Evolutionary conservation across 306 rosid genomes (phyloP).

Genomic region (Vicia sativa): DNA sequence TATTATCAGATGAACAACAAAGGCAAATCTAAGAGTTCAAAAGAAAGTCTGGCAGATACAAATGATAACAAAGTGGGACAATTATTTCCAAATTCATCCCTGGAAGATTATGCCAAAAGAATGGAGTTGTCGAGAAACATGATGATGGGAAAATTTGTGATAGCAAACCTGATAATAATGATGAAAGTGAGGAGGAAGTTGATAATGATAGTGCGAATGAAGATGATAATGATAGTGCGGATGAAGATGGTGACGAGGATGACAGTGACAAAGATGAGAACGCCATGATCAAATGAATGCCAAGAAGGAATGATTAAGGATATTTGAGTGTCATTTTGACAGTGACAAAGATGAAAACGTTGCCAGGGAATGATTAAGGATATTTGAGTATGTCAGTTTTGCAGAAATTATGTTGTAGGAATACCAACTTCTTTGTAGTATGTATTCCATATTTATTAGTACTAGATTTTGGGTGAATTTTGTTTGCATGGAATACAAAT

Average conservation of each 20-base stretch:
- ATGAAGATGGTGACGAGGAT: conserved; percentile 30
- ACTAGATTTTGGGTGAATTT: conserved; percentile 12
- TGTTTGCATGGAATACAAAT: conserved; percentile 27
- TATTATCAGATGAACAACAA: conserved; percentile 72
- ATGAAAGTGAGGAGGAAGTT: conserved; percentile 36
- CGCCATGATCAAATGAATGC: conserved; percentile 13
- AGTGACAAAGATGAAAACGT: too few species aligned
- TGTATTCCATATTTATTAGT: conserved; percentile 22
- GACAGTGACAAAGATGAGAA: conserved; percentile 17
- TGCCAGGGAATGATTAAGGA: background rate
- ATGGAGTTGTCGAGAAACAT: conserved; percentile 26
- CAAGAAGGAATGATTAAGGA: conserved; percentile 32
- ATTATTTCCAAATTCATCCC: conserved; percentile 60
- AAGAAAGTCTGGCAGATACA: conserved; percentile 32
- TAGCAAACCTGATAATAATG: conserved; percentile 21
- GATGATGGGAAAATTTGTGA: conserved; percentile 28
- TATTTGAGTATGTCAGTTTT: conserved; percentile 16
- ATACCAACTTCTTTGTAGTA: conserved; percentile 1
- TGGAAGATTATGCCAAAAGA: conserved; percentile 64
- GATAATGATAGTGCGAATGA: conserved; percentile 35
- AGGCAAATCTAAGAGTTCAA: conserved; percentile 52
- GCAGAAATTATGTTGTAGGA: conserved; percentile 21
- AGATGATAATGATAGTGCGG: conserved; percentile 9
- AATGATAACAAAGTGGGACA: conserved; percentile 61
- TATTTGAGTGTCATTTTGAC: conserved; percentile 11